phyloP scores from a whole-genome alignment of 352 stramenopile genomes.

The Peronospora farinosa region DNA sequence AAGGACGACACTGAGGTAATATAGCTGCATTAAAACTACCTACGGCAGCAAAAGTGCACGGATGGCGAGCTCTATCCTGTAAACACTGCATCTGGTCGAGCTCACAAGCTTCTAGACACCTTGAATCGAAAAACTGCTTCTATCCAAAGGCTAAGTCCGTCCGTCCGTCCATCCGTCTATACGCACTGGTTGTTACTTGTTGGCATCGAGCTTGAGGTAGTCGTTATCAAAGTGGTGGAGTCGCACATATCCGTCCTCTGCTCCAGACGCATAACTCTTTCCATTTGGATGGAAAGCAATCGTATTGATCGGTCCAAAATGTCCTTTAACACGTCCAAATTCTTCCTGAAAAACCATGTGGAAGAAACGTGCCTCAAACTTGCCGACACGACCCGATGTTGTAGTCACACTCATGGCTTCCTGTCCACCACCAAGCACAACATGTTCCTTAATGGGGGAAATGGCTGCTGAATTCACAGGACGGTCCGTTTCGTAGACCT shows the following conservation, averaged over 20 bases:
- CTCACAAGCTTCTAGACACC: constrained; percentile 8
- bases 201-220: constrained; percentile 86
- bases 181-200: constrained; percentile 16
- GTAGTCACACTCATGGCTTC: constrained; percentile 98
- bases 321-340: constrained; percentile 97
- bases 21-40: constrained; percentile 36
- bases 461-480: constrained; percentile 98
- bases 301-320: constrained; percentile 99
- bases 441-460: constrained; percentile 92
- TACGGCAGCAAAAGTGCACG: constrained; percentile 18
- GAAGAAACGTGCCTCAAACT: constrained; percentile 97
- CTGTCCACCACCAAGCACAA: constrained; percentile 96
- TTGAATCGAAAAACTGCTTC: neutral
- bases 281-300: constrained; percentile 97
- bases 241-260: constrained; percentile 97
- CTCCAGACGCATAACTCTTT: constrained; percentile 96
- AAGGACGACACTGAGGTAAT: constrained; percentile 9
- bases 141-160: neutral
- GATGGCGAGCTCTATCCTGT: constrained; percentile 14
- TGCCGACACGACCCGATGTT: constrained; percentile 88
- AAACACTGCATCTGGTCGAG: constrained; percentile 7
- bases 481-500: constrained; percentile 97
- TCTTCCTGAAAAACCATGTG: constrained; percentile 98
- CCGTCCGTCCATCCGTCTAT: constrained; percentile 5
- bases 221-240: constrained; percentile 97